A percentile compares a stretch with the other conserved stretches of the same genome.
phyloP scores from a whole-genome alignment of 345 rosid genomes.

The Alliaria petiolata region DNA sequence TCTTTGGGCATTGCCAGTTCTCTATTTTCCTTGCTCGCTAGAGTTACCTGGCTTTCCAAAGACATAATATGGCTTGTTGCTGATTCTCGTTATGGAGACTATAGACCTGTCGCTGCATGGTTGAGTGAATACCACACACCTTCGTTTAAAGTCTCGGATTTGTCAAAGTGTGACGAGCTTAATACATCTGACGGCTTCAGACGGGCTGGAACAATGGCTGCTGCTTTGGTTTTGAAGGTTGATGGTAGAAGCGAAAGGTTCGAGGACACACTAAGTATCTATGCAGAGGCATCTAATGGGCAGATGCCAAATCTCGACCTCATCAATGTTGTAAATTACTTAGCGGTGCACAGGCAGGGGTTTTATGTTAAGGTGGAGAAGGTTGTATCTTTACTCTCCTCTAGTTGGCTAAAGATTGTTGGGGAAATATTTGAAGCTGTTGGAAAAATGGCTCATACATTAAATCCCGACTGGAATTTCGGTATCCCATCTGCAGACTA shows the following conservation, averaged over 20 bases:
- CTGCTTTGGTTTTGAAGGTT: constrained; percentile 89
- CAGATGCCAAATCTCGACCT: constrained; percentile 98
- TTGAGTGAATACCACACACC: constrained; percentile 77
- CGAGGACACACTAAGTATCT: constrained; percentile 66
- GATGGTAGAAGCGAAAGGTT: constrained; percentile 40
- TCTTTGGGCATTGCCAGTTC: constrained; percentile 67
- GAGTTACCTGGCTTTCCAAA: constrained; percentile 92
- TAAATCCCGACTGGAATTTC: constrained; percentile 73
- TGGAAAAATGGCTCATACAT: constrained; percentile 51
- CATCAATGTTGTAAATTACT: constrained; percentile 80
- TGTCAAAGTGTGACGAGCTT: constrained; percentile 30
- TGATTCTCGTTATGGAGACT: constrained; percentile 81
- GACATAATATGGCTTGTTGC: constrained; percentile 88
- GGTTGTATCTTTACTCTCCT: constrained; percentile 51
- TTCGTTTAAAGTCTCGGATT: constrained; percentile 41
- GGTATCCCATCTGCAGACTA: constrained; percentile 78
- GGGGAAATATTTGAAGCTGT: constrained; percentile 59
- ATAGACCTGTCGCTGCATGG: constrained; percentile 84
- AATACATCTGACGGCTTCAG: constrained; percentile 44
- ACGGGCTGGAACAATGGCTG: constrained; percentile 87
- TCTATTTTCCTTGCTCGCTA: constrained; percentile 72
- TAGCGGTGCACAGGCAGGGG: constrained; percentile 90
- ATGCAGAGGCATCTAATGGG: constrained; percentile 95
- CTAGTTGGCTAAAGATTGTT: constrained; percentile 50
- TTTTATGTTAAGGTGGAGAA: constrained; percentile 70